phyloP scores from a whole-genome alignment of 2,329 filamentous ascomycete genomes.

The Trichoderma endophyticum region DNA sequence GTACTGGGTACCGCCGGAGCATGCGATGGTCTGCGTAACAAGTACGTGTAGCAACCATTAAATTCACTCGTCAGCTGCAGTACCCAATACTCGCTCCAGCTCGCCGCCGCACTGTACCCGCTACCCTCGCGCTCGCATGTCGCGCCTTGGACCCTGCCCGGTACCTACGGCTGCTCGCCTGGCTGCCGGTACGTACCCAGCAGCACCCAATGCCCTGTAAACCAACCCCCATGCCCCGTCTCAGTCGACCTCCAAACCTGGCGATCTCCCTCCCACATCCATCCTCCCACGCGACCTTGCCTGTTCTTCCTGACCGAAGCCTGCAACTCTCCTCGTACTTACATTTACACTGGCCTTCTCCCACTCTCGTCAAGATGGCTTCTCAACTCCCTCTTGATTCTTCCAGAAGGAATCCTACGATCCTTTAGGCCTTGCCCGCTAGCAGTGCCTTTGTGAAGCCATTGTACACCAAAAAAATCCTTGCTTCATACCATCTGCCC shows the following conservation, averaged over 20 bases:
- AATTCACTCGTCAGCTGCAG: neutral
- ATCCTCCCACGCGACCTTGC: constrained; percentile 20
- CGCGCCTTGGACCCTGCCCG: neutral
- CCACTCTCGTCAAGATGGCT: constrained; percentile 25
- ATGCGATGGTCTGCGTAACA: neutral
- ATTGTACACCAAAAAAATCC: neutral
- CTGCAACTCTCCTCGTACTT: constrained; percentile 1
- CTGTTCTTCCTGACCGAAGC: constrained; percentile 19
- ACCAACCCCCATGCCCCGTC: neutral
- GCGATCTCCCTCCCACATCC: constrained; percentile 17
- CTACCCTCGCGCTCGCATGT: neutral
- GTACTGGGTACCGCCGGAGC: neutral
- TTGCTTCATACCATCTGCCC: neutral
- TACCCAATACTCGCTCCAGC: neutral
- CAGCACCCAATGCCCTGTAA: neutral
- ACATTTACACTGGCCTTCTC: constrained; percentile 4
- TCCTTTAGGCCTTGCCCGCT: constrained; percentile 21
- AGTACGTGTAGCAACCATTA: neutral
- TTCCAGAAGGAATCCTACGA: constrained; percentile 22
- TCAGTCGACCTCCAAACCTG: neutral
- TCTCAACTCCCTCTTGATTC: constrained; percentile 22
- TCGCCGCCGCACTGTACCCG: neutral
- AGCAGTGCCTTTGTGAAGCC: constrained; percentile 7
- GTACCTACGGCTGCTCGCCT: neutral
- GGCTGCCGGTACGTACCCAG: neutral